These are phyloP conservation scores for Annulohypoxylon truncatum DNA, from an alignment of 2,329 filamentous ascomycete species.

Conservation along the genomic window DNA sequence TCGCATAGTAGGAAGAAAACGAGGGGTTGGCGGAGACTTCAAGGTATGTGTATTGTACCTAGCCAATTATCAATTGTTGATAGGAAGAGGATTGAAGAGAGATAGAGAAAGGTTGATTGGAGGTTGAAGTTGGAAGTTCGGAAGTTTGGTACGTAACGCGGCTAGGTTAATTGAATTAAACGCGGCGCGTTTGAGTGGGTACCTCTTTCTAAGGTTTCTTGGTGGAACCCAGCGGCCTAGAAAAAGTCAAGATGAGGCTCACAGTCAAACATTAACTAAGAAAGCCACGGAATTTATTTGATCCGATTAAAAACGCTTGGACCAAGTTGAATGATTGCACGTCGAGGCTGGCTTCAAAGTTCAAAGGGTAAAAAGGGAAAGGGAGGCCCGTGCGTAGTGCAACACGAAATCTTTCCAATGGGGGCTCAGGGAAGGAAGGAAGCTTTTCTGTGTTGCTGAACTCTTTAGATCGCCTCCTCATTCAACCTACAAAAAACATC, in stretches of 20 bases:
- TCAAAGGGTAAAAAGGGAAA: neutral
- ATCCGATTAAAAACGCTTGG: slow-evolving; percentile 18
- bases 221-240: neutral
- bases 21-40: neutral
- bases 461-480: slow-evolving; percentile 37
- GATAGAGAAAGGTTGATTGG: neutral
- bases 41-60: neutral
- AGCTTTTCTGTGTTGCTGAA: slow-evolving; percentile 36
- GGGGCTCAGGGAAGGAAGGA: slow-evolving; percentile 18
- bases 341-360: neutral
- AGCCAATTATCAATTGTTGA: neutral
- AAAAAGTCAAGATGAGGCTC: slow-evolving; percentile 13
- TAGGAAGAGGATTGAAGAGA: neutral
- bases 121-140: neutral
- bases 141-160: neutral
- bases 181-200: slow-evolving; percentile 13
- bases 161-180: slow-evolving; percentile 17
- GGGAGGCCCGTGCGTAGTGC: slow-evolving; percentile 40
- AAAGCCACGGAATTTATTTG: slow-evolving; percentile 19
- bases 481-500: slow-evolving; percentile 23
- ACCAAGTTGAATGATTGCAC: slow-evolving; percentile 3
- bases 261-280: neutral
- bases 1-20: neutral
- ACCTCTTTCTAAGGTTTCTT: neutral
- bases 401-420: slow-evolving; percentile 47